A percentile compares a stretch with the other conserved stretches of the same genome.
phyloP scores from a whole-genome alignment of 768 basidiomycete genomes.

The Pulveroboletus sp. region DNA sequence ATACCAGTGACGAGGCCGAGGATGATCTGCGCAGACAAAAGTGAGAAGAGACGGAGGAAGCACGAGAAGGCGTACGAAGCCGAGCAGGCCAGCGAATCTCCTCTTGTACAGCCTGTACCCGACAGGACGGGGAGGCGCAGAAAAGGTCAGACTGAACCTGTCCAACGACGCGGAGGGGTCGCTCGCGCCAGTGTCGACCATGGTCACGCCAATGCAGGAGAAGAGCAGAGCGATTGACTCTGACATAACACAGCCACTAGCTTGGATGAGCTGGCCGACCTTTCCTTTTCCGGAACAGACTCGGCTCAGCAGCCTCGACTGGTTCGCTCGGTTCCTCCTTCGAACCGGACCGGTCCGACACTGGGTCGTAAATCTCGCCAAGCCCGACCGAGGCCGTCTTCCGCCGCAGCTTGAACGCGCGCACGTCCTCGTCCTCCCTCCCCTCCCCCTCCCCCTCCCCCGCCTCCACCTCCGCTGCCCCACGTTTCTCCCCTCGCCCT shows the following conservation, averaged over 20 bases:
- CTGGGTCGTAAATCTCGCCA: conserved; percentile 78
- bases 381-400: conserved; percentile 56
- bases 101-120: conserved; percentile 63
- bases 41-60: not conserved
- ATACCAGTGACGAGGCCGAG: conserved; percentile 61
- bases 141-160: not conserved
- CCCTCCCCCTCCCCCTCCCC: conserved; percentile 55
- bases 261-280: not conserved
- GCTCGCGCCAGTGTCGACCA: not conserved
- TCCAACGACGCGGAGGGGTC: not conserved
- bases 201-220: no score
- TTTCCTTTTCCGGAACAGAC: conserved; percentile 22
- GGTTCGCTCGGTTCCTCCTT: conserved; percentile 24
- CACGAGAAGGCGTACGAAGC: conserved; percentile 39
- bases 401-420: conserved; percentile 64
- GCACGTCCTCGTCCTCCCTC: conserved; percentile 47
- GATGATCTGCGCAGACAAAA: conserved; percentile 39
- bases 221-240: no score
- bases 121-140: not conserved
- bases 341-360: not conserved
- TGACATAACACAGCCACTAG: not conserved
- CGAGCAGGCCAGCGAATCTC: conserved; percentile 61
- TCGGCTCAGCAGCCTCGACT: not conserved
- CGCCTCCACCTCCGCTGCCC: conserved; percentile 39
- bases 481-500: conserved; percentile 32